Evolutionary conservation across 2,329 filamentous ascomycete genomes (phyloP), one percentile per base, ranked within the genome.

Genomic region (Fusarium papillatum): DNA sequence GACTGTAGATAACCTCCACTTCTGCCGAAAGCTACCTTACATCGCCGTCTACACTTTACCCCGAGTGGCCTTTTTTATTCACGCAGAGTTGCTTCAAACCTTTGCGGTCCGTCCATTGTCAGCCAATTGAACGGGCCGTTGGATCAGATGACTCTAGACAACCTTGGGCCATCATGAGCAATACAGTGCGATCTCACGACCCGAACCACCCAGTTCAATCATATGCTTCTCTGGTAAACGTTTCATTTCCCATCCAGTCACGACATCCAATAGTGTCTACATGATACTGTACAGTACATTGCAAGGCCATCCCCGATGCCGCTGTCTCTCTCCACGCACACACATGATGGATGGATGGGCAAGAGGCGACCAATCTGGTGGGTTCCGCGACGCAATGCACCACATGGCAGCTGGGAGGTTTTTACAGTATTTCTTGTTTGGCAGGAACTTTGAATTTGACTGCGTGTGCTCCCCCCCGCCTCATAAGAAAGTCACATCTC

Each of bases 401-500:
- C 62, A 69, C 66, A 70, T 71, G 66, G 36, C 60, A 71, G 14
- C 36, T 38, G 36, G 36, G 14, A 43, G 65, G 31, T 34, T 34
- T 67, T 68, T 36, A n/a, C n/a, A n/a, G n/a, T n/a, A 66, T 61
- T 72, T 72, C 38, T 75, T 61, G 26, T 31, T 50, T 62, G 55
- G 63, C 61, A 70, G 65, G 36, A 57, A 50, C 64, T 64, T 55
- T 39, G 50, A 34, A 34, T 43, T 64, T 19, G 64, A 22, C 38
- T 31, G 24, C 34, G 34, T 62, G 43, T 43, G 46, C 41, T 48
- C n/a, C 59, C 53, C 53, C 50, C 29, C 67, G 36, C 36, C 64
- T 77, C 72, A 65, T 71, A 77, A 77, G 69, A 63, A 71, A 65
- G 48, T 67, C 64, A 26, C 31, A 60, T 64, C 75, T 77, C 75